These are phyloP conservation scores for Drechslerella coelobrocha DNA, from an alignment of 2,329 filamentous ascomycete species.

Conservation along the genomic window DNA sequence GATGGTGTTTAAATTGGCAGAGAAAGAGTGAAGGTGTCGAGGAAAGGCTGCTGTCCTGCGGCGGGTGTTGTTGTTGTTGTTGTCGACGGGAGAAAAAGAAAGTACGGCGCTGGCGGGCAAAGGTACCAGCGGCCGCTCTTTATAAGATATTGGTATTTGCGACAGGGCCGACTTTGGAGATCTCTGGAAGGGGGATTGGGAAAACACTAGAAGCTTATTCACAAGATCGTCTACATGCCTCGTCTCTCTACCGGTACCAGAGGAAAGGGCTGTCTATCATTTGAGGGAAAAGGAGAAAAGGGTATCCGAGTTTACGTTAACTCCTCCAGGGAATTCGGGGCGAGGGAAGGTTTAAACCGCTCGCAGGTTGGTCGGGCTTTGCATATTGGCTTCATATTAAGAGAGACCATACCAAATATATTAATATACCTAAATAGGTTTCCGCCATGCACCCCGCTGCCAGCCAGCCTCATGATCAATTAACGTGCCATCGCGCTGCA, in stretches of 20 bases:
- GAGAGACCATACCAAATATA: background rate
- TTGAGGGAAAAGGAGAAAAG: background rate
- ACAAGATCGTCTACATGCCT: background rate
- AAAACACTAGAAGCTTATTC: background rate
- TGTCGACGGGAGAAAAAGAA: background rate
- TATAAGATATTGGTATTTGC: background rate
- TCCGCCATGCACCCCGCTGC: conserved; percentile 7
- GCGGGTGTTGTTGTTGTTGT: no score
- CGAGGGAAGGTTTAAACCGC: conserved; percentile 23
- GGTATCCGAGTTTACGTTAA: no score
- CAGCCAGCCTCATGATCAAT: conserved; percentile 26
- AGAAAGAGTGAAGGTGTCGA: background rate
- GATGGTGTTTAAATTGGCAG: background rate
- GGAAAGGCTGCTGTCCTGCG: background rate
- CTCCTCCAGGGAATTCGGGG: background rate
- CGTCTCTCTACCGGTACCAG: background rate
- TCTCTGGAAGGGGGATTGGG: no score
- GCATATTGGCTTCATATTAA: background rate
- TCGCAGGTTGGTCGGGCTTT: conserved; percentile 3
- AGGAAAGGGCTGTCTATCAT: no score
- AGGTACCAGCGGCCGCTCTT: background rate
- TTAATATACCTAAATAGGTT: conserved; percentile 14
- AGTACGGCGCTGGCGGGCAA: background rate
- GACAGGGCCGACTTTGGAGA: no score
- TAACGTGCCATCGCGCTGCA: conserved; percentile 1